Conservation (phyloP, 2,329 filamentous ascomycete genomes). For the Diplodia seriata region DNA sequence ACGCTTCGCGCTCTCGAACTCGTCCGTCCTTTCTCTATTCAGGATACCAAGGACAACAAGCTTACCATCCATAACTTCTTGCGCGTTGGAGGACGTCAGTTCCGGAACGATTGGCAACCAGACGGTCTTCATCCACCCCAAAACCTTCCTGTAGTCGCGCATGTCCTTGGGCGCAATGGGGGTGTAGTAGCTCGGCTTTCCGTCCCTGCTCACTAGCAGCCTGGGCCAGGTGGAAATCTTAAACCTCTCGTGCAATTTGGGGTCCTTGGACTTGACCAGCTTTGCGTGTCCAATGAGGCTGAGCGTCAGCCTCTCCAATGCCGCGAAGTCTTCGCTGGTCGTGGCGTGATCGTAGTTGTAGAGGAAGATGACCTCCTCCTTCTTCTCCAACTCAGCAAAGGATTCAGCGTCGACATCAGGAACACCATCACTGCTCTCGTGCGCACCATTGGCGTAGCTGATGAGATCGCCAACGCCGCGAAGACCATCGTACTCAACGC, state of each 20-base stretch:
- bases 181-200: constrained; percentile 87
- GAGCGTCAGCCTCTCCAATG: constrained; percentile 83
- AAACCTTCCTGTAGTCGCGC: constrained; percentile 78
- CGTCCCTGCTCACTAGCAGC: constrained; percentile 85
- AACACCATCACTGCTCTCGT: constrained; percentile 77
- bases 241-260: constrained; percentile 77
- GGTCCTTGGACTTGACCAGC: constrained; percentile 88
- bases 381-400: constrained; percentile 85
- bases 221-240: constrained; percentile 98
- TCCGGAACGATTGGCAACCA: constrained; percentile 97
- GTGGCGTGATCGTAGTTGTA: constrained; percentile 99
- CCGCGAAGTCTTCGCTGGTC: constrained; percentile 87
- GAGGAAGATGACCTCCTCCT: constrained; percentile 93
- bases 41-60: constrained; percentile 93
- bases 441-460: constrained; percentile 83
- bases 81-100: constrained; percentile 86
- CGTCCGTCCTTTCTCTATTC: constrained; percentile 77
- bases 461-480: constrained; percentile 91
- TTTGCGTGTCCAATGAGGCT: constrained; percentile 90
- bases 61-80: constrained; percentile 93
- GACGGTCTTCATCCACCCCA: constrained; percentile 93
- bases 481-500: constrained; percentile 90
- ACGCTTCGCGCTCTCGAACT: constrained; percentile 77
- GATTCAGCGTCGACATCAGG: constrained; percentile 77
- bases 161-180: constrained; percentile 89